Base-by-base conservation (phyloP, 495 filamentous ascomycete species). In the Hypomontagnella monticulosa region DNA sequence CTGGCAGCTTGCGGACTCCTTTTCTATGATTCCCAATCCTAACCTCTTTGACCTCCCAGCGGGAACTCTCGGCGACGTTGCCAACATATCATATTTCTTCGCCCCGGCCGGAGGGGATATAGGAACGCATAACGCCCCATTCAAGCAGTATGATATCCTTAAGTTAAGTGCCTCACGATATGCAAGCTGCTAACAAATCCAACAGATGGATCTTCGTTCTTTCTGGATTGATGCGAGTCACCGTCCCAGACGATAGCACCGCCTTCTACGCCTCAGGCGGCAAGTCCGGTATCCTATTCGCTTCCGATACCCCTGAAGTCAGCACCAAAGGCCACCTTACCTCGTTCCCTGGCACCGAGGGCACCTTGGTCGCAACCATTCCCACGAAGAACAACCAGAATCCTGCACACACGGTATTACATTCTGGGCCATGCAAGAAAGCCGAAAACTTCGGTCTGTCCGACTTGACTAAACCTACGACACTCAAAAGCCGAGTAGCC, bases 71-170 rank as follows among this genome's bases (percentile, higher is more conserved):
- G 82, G 78, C 0, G 16, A 47, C 18, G 16, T 77, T 19, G 27
- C 65, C 15, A 79, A 81, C 48, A 67, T 77, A 4, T 69, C 75
- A n/a, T 84, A 79, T 49, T 63, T 68, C 2, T 53, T 80, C 15
- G 54, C 84, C 18, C 82, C 83, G 1, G 60, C 71, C 1, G 48
- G 67, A 0, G 84, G 78, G 48, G 74, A 86, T 60, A 78, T 77
- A 0, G 83, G 81, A 0, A 52, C 72, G 43, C 84, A 85, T 61
- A 80, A 77, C 63, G 82, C 84, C 44, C 84, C 84, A 10, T 65
- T 58, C 1, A 62, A 70, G 27, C 84, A 84, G 84, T 87, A 64
- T 52, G 81, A 8, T 16, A 20, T 18, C 43, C 46, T 23, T 42
- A n/a, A n/a, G 14, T 16, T 7, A 43, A 18, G n/a, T 8, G n/a